phyloP scores from a whole-genome alignment of 176 grass and related monocot genomes.

The Thinopyrum elongatum region DNA sequence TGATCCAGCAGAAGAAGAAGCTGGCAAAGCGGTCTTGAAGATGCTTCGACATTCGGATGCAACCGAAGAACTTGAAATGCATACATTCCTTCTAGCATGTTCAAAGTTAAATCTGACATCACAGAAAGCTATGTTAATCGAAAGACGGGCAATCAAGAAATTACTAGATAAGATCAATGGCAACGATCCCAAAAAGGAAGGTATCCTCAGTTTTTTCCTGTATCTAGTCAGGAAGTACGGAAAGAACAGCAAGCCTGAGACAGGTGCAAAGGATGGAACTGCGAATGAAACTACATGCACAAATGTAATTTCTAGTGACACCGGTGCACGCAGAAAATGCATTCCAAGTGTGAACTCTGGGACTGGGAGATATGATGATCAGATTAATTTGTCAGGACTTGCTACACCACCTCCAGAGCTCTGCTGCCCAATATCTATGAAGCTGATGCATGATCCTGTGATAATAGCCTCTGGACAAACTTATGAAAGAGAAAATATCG shows the following conservation, averaged over 20 bases:
- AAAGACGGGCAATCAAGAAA: slow-evolving; percentile 80
- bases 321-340: slow-evolving; percentile 14
- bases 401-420: slow-evolving; percentile 62
- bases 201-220: slow-evolving; percentile 58
- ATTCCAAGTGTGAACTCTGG: slow-evolving; percentile 11
- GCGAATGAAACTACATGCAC: not conserved
- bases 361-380: slow-evolving; percentile 17
- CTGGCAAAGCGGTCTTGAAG: slow-evolving; percentile 64
- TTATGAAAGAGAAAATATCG: slow-evolving; percentile 77
- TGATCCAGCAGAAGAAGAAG: slow-evolving; percentile 61
- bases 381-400: slow-evolving; percentile 26
- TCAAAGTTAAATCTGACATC: slow-evolving; percentile 71
- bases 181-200: slow-evolving; percentile 68
- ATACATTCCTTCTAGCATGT: slow-evolving; percentile 60
- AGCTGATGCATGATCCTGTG: slow-evolving; percentile 83
- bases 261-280: slow-evolving; percentile 17
- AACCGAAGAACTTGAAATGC: slow-evolving; percentile 66
- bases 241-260: slow-evolving; percentile 53
- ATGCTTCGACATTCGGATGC: slow-evolving; percentile 54
- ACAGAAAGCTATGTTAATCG: slow-evolving; percentile 80
- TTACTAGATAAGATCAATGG: slow-evolving; percentile 54
- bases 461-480: slow-evolving; percentile 92
- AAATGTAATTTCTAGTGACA: not conserved
- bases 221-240: slow-evolving; percentile 78
- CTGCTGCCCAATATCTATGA: slow-evolving; percentile 81